Base-by-base conservation (phyloP, 768 basidiomycete species). In the Suillus paluster region DNA sequence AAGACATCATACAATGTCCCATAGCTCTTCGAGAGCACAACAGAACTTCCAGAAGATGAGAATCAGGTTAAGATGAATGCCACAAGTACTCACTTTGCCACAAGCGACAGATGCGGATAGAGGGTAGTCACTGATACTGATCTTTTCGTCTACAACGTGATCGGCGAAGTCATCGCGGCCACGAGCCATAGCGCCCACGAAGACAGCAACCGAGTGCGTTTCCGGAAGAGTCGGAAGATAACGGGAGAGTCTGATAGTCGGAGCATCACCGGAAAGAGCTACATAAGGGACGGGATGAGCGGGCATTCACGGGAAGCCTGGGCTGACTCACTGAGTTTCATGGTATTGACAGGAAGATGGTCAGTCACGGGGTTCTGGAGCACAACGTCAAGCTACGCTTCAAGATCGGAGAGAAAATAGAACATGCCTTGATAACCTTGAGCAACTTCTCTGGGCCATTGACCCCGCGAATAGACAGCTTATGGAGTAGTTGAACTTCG, bases 121-220 rank as follows among this genome's bases (percentile, higher is more conserved):
- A 3, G 94, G 85, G 77, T 96, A 99, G 68, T 97, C 89, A 69
- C 93, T 95, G 76, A 99, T 94, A 64, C 93, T 88, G 68, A 99
- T 95, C 80, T 99, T 99, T 77, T 97, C 89, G 72, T 99, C 97
- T 0, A 98, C 92, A 67, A 92, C 80, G 25, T 86, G 90, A 76
- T 99, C 97, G 15, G 97, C 97, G 79, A 99, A 99, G 78, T 97
- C 94, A 67, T 99, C 97, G 56, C 85, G 88, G 12, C 97, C 97
- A 61, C 97, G 83, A 7, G 97, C 97, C 97, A 99, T 99, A 23
- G 97, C 97, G 54, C 97, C 97, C 60, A 99, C 95, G 68, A 98
- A 97, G 59, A 99, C 92, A 19, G 94, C 95, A 58, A 99, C 79
- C 41, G 90, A 90, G 69, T 98, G 94, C 5, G 93, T 92, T 59